Evolutionary conservation across 805 yeast species (phyloP).

Genomic region (Sporopachydermia quercuum): DNA sequence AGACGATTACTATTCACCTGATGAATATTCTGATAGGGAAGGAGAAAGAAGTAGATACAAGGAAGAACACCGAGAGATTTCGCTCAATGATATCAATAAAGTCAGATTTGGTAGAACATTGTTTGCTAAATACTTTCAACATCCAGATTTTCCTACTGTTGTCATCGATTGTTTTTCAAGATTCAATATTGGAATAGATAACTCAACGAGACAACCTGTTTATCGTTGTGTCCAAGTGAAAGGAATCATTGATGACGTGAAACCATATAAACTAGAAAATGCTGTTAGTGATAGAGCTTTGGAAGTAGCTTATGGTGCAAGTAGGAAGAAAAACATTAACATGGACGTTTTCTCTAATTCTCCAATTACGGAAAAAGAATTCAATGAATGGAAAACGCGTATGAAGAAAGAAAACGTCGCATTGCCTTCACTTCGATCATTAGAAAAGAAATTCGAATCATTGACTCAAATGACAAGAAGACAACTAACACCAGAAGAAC

Average conservation of each 20-base stretch:
- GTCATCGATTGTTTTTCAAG: slow-evolving; percentile 68
- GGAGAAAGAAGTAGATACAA: slow-evolving; percentile 22
- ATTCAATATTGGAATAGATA: slow-evolving; percentile 64
- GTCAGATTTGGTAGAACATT: slow-evolving; percentile 66
- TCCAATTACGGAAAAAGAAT: slow-evolving; percentile 56
- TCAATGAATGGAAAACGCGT: slow-evolving; percentile 48
- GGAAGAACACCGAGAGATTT: slow-evolving; percentile 22
- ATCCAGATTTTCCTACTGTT: slow-evolving; percentile 63
- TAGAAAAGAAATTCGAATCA: slow-evolving; percentile 49
- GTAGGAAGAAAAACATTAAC: slow-evolving; percentile 57
- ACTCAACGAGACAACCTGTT: slow-evolving; percentile 41
- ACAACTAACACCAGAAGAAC: slow-evolving; percentile 55
- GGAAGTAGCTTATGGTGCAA: slow-evolving; percentile 68
- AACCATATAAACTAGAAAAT: slow-evolving; percentile 35
- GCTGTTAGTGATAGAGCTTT: slow-evolving; percentile 42
- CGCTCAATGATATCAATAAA: slow-evolving; percentile 50
- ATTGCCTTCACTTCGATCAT: slow-evolving; percentile 48
- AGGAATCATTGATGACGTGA: slow-evolving; percentile 34
- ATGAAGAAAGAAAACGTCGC: slow-evolving; percentile 39
- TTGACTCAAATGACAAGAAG: slow-evolving; percentile 47
- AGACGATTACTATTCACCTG: slow-evolving; percentile 34
- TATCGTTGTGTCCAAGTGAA: slow-evolving; percentile 79
- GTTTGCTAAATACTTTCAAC: slow-evolving; percentile 60
- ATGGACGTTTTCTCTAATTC: slow-evolving; percentile 73
- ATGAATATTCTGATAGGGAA: slow-evolving; percentile 14